phyloP scores from a whole-genome alignment of 805 yeast genomes.

The Lachancea thermotolerans region DNA sequence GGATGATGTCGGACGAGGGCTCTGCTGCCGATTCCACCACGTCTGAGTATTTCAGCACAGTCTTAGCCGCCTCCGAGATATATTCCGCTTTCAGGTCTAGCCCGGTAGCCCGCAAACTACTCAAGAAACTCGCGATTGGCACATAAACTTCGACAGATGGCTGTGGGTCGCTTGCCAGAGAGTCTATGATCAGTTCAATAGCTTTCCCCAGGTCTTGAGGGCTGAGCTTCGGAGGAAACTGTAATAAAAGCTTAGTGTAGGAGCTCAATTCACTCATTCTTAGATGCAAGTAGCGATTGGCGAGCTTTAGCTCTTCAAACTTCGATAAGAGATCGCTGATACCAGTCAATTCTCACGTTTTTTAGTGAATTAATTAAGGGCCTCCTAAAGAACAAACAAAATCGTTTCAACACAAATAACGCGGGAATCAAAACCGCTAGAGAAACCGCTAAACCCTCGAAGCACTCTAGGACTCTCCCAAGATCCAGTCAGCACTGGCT shows the following conservation, averaged over 20 bases:
- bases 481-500: too few species aligned
- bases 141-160: slow-evolving; percentile 31
- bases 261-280: slow-evolving; percentile 4
- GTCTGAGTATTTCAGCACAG: slow-evolving; percentile 61
- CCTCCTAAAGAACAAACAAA: too few species aligned
- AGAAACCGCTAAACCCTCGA: too few species aligned
- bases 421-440: too few species aligned
- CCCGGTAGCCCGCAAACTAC: slow-evolving; percentile 65
- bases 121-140: slow-evolving; percentile 72
- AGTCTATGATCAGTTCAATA: slow-evolving; percentile 52
- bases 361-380: too few species aligned
- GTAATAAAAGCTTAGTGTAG: slow-evolving; percentile 49
- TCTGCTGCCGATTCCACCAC: slow-evolving; percentile 39
- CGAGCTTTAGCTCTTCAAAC: neutral
- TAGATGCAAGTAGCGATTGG: neutral
- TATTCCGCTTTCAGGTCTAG: slow-evolving; percentile 75
- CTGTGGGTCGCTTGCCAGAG: slow-evolving; percentile 36
- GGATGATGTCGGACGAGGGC: slow-evolving; percentile 45
- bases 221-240: slow-evolving; percentile 53
- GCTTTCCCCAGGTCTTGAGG: slow-evolving; percentile 61
- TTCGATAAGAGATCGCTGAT: neutral
- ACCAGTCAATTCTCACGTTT: too few species aligned
- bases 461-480: too few species aligned
- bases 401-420: too few species aligned
- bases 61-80: slow-evolving; percentile 79